Conservation (phyloP, 2,329 filamentous ascomycete species). For the Fusarium tuaranense region DNA sequence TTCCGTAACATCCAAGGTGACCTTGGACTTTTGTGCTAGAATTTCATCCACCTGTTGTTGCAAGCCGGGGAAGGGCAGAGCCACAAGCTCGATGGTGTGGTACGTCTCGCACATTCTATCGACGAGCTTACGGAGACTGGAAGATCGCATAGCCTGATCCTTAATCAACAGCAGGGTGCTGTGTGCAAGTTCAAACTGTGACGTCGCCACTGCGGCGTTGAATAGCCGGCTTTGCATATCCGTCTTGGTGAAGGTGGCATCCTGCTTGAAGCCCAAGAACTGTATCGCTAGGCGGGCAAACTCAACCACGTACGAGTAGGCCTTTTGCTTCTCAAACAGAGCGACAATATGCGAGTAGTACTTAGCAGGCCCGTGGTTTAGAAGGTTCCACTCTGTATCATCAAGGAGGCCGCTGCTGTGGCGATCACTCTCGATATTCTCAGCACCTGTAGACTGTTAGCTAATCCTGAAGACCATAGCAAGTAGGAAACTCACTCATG, state of each 20-base stretch:
- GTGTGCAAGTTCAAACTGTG: conserved; percentile 86
- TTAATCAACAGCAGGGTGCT: conserved; percentile 79
- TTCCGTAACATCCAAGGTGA: conserved; percentile 72
- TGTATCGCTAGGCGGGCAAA: conserved; percentile 83
- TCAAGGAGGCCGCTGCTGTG: conserved; percentile 77
- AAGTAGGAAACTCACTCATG: conserved; percentile 72
- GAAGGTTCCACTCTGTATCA: conserved; percentile 76
- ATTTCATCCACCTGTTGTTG: conserved; percentile 83
- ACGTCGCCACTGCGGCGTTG: conserved; percentile 81
- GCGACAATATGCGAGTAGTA: conserved; percentile 90
- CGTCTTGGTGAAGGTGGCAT: conserved; percentile 61
- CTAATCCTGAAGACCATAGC: neutral
- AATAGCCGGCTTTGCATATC: conserved; percentile 89
- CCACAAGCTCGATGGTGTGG: conserved; percentile 75
- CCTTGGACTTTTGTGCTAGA: conserved; percentile 77
- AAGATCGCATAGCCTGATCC: conserved; percentile 77
- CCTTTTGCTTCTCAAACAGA: conserved; percentile 82
- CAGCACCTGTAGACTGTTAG: conserved; percentile 56
- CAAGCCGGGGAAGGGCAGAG: conserved; percentile 82
- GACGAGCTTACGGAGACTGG: conserved; percentile 77
- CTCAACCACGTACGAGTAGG: conserved; percentile 84
- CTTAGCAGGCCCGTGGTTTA: conserved; percentile 79
- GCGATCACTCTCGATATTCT: conserved; percentile 60
- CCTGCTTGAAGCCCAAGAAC: conserved; percentile 57
- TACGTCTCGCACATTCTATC: conserved; percentile 76